Conservation (phyloP, 2,329 filamentous ascomycete species). For the Fusarium albidum region DNA sequence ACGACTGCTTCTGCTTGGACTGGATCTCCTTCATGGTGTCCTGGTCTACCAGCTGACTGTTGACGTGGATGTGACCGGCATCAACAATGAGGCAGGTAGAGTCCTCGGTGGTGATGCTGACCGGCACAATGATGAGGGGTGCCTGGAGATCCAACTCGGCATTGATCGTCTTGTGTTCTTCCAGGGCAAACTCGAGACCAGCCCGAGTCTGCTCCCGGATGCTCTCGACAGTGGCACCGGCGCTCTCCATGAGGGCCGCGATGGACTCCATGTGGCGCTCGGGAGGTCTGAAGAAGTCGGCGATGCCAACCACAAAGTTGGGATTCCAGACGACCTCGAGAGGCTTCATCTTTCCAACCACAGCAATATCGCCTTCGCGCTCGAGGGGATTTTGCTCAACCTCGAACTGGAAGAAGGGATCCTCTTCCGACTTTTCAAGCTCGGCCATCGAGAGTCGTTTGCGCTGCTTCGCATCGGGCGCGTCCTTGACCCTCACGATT, state of each 20-base stretch:
- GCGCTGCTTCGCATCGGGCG: constrained; percentile 59
- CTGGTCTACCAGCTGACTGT: constrained; percentile 92
- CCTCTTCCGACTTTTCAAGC: constrained; percentile 60
- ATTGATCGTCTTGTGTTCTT: constrained; percentile 98
- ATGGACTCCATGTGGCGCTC: constrained; percentile 99
- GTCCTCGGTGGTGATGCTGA: constrained; percentile 83
- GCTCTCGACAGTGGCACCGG: constrained; percentile 94
- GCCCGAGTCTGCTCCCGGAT: constrained; percentile 94
- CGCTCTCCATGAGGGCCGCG: constrained; percentile 91
- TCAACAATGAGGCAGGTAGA: constrained; percentile 94
- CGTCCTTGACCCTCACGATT: constrained; percentile 95
- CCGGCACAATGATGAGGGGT: constrained; percentile 93
- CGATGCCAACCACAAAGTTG: constrained; percentile 87
- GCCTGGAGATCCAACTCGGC: constrained; percentile 95
- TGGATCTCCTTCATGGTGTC: constrained; percentile 90
- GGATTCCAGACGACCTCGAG: constrained; percentile 99
- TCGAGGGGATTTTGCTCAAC: constrained; percentile 97
- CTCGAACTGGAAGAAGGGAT: constrained; percentile 90
- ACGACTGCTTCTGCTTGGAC: constrained; percentile 85
- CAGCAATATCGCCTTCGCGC: constrained; percentile 86
- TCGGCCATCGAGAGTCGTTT: constrained; percentile 63
- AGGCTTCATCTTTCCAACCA: constrained; percentile 91
- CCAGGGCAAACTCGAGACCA: constrained; percentile 92
- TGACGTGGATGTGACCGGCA: constrained; percentile 93
- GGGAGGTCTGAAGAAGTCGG: constrained; percentile 94